Evolutionary conservation across 768 basidiomycete genomes (phyloP).

Genomic region (Polyporus arcularius): DNA sequence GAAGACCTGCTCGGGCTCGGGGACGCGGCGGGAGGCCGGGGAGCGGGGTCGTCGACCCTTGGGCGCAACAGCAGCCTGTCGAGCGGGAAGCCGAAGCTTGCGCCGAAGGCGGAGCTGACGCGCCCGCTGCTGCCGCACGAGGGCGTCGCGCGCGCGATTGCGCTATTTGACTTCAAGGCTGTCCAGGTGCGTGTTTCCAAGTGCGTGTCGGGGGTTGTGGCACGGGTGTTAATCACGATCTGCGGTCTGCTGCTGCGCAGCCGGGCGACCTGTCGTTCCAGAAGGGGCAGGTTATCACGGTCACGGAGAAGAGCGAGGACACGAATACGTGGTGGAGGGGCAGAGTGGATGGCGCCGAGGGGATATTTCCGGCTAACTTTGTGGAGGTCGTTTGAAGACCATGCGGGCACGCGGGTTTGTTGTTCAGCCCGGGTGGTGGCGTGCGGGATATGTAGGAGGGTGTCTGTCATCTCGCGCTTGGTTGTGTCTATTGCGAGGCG

Average conservation of each 20-base stretch:
- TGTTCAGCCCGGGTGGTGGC: background rate
- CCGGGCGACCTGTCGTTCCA: constrained; percentile 73
- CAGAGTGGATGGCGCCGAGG: constrained; percentile 56
- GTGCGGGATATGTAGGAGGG: background rate
- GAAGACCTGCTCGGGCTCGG: constrained; percentile 15
- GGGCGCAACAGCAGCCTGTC: background rate
- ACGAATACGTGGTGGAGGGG: constrained; percentile 87
- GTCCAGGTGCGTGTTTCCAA: constrained; percentile 52
- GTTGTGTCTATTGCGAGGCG: too few species aligned
- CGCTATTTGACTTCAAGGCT: constrained; percentile 72
- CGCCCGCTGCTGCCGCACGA: constrained; percentile 53
- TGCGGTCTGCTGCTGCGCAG: constrained; percentile 34
- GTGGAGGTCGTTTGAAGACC: constrained; percentile 58
- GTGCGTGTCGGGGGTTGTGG: background rate
- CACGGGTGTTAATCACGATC: background rate
- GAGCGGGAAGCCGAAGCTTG: constrained; percentile 33
- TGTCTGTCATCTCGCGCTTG: background rate
- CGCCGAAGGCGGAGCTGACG: constrained; percentile 51
- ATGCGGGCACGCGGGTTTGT: background rate
- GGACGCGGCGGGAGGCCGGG: constrained; percentile 3
- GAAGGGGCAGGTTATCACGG: constrained; percentile 72
- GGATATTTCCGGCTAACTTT: constrained; percentile 84
- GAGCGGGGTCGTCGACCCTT: background rate
- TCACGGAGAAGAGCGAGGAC: constrained; percentile 70
- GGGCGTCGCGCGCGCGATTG: constrained; percentile 72